Evolutionary conservation across 768 basidiomycete genomes (phyloP).

Genomic region (Hygrophorus russula): DNA sequence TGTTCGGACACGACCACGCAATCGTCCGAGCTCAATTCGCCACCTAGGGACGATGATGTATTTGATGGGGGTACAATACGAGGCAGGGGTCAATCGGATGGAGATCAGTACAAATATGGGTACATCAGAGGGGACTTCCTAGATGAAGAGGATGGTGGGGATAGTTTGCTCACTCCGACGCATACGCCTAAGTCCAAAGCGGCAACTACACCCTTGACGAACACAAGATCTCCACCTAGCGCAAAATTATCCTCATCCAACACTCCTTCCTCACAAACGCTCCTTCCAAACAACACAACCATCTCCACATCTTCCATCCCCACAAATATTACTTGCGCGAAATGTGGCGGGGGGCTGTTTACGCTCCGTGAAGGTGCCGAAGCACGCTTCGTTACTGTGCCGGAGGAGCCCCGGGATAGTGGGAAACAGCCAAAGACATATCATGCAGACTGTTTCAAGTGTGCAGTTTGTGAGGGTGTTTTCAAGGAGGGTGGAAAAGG

Average conservation of each 20-base stretch:
- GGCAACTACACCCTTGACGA: not conserved
- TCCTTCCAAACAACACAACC: slow-evolving; percentile 2
- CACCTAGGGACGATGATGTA: slow-evolving; percentile 22
- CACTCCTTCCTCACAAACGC: not conserved
- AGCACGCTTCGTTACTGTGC: slow-evolving; percentile 51
- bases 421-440: slow-evolving; percentile 46
- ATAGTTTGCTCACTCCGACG: slow-evolving; percentile 18
- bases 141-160: slow-evolving; percentile 8
- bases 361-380: slow-evolving; percentile 44
- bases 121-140: slow-evolving; percentile 17
- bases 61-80: slow-evolving; percentile 12
- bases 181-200: slow-evolving; percentile 16
- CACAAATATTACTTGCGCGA: slow-evolving; percentile 31
- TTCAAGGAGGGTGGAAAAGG: slow-evolving; percentile 55
- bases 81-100: slow-evolving; percentile 8
- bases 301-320: not conserved
- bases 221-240: not conserved
- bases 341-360: slow-evolving; percentile 50
- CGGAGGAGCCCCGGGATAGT: slow-evolving; percentile 26
- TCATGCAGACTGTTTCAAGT: slow-evolving; percentile 70
- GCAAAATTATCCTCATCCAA: too few relatives aligned
- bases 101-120: slow-evolving; percentile 11
- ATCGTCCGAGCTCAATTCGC: slow-evolving; percentile 42
- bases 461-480: slow-evolving; percentile 47
- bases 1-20: slow-evolving; percentile 46